Percentiles rank a stretch among this genome's conserved stretches.
These are phyloP conservation scores for Nannochloris sp. DNA, from an alignment of 139 green algal species.

Conservation along the genomic window DNA sequence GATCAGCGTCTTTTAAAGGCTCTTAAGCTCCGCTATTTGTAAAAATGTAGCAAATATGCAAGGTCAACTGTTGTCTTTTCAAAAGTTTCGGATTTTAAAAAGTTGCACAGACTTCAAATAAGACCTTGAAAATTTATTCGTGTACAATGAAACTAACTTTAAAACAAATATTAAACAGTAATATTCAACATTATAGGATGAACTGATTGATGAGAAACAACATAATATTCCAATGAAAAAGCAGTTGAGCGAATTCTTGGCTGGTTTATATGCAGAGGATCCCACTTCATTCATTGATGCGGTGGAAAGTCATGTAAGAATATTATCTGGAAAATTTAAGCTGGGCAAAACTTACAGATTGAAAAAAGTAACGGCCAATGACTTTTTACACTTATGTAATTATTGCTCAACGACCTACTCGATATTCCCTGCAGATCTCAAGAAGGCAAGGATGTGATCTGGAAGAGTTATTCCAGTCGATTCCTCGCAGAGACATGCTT, in stretches of 20 bases:
- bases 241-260: neutral
- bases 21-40: neutral
- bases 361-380: neutral
- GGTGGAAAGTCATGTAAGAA: neutral
- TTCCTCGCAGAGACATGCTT: conserved; percentile 9
- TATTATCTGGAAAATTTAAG: no score
- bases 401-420: neutral
- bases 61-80: neutral
- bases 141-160: neutral
- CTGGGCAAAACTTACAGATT: no score
- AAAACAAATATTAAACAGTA: neutral
- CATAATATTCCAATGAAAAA: neutral
- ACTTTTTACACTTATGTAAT: neutral
- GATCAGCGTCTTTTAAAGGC: no score
- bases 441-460: conserved; percentile 9
- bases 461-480: conserved; percentile 15
- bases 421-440: neutral
- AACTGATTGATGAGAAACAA: neutral
- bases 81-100: neutral
- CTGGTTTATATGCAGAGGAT: neutral
- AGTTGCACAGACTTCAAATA: no score
- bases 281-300: neutral
- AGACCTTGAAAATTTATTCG: no score
- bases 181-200: neutral
- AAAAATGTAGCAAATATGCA: neutral